Conservation (phyloP, 306 rosid genomes). For the Castanospermum australe region DNA sequence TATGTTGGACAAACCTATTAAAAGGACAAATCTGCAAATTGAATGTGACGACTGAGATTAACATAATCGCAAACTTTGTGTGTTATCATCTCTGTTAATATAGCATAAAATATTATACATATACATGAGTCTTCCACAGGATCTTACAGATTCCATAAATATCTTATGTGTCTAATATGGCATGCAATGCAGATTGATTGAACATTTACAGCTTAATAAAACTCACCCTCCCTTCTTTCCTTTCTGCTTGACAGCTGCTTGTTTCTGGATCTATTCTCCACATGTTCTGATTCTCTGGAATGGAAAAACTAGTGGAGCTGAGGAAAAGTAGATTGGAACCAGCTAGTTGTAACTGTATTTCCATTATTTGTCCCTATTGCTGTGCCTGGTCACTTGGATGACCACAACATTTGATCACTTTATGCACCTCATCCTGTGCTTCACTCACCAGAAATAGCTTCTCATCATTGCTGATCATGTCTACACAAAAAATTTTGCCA, state of each 20-base stretch:
- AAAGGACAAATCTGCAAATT: background rate
- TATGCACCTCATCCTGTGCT: background rate
- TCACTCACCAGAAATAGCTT: conserved; percentile 38
- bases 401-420: background rate
- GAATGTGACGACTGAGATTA: background rate
- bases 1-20: background rate
- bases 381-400: background rate
- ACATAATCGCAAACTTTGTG: background rate
- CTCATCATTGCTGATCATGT: conserved; percentile 34
- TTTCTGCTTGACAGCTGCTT: background rate
- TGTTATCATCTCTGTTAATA: background rate
- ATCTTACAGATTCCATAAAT: background rate
- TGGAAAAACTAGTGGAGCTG: background rate
- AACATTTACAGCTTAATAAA: background rate
- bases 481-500: conserved; percentile 35
- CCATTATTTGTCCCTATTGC: background rate
- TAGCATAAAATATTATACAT: background rate
- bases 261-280: background rate
- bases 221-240: background rate
- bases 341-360: background rate
- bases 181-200: background rate
- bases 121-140: background rate
- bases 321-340: background rate
- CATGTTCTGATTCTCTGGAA: background rate
- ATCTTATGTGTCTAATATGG: background rate